phyloP scores from a whole-genome alignment of 148 eudicot species.

The Rheum nobile region DNA sequence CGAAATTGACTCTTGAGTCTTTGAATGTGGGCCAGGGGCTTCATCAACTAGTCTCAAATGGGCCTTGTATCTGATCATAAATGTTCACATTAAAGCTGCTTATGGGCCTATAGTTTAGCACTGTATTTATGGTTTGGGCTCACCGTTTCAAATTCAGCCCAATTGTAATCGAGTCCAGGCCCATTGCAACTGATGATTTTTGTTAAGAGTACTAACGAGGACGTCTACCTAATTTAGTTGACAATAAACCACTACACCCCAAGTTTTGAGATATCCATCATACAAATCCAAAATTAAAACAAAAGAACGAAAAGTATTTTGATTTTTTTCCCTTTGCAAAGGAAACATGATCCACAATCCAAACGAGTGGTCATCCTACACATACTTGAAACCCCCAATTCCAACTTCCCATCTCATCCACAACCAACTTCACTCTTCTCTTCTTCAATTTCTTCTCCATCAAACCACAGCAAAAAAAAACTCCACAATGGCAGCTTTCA shows the following conservation, averaged over 20 bases:
- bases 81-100: not conserved
- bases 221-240: not conserved
- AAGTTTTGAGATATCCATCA: not conserved
- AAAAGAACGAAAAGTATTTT: not conserved
- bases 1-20: not conserved
- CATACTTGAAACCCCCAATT: not conserved
- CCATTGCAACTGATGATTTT: not conserved
- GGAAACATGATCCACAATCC: slow-evolving; percentile 6
- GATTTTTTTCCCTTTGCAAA: not conserved
- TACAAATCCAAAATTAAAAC: not conserved
- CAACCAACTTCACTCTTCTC: not conserved
- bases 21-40: not conserved
- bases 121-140: not conserved
- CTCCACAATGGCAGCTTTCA: slow-evolving; percentile 17
- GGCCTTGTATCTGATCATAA: not conserved
- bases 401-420: not conserved
- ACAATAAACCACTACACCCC: not conserved
- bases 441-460: not conserved
- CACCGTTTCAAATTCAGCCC: not conserved
- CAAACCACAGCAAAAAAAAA: not conserved
- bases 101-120: not conserved
- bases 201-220: too few relatives aligned
- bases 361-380: slow-evolving; percentile 6
- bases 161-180: not conserved
- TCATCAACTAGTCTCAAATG: not conserved